Base-by-base conservation (phyloP, 1,139 yeast species). In the Kodamaea plutei region DNA sequence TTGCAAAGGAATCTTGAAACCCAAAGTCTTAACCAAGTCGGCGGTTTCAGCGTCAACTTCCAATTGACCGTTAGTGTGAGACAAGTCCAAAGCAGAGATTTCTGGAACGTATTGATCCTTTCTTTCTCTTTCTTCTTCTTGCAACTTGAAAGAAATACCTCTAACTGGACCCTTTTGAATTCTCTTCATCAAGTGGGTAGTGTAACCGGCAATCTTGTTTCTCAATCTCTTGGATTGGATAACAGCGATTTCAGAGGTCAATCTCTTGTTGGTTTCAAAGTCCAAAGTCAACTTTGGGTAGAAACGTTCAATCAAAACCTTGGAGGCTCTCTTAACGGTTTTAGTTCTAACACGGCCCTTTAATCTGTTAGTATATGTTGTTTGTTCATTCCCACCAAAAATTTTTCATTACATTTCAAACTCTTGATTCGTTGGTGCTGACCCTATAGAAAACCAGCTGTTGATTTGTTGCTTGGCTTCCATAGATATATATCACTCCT, bases 41-140 rank as follows among this genome's bases (percentile, higher is more conserved):
- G 93, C 89, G 62, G 98, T 91, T 76, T 89, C 96, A 66, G 85
- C 78, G 73, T 93, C 99, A 67, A 93, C 95, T 74, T 87, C 93
- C 70, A 93, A 85, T 66, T 84, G 93, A 69, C 89, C 89, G 74
- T 87, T 87, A 69, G 88, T 79, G 84, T 87, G 89, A 56, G 95
- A 81, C 68, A 89, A 84, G 78, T 89, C 97, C 71, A 93, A 85
- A 69, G 98, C 99, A 68, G 98, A 93, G 64, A 89, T 95, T 71
- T 89, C 97, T 75, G 99, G 99, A 63, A 93, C 98, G 76, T 89
- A 93, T 79, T 93, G 98, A 75, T 93, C 99, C 79, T 93, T 91
- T 80, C 98, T 85, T 79, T 93, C 99, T 83, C 98, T 91, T 82
- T 93, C 99, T 78, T 91, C 99, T 79, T 91, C 99, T 81, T 91